Evolutionary conservation across 257 asterid species (phyloP).

Genomic region (Capsicum pubescens): DNA sequence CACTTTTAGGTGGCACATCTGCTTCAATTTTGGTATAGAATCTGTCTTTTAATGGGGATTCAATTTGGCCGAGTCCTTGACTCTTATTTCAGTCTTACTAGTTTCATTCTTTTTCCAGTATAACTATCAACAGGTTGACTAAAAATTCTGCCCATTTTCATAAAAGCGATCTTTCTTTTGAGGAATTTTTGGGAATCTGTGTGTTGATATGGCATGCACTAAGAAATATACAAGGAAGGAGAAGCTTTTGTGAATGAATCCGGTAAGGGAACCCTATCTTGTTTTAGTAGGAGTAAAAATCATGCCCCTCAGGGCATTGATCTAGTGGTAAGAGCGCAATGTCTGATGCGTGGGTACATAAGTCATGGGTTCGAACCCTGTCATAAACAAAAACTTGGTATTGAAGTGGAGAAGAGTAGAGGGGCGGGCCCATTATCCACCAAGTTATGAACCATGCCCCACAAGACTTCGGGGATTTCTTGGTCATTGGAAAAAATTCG

Average conservation of each 20-base stretch:
- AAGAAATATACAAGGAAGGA: not conserved
- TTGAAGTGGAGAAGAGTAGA: not conserved
- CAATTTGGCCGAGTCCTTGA: not conserved
- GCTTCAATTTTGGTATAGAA: conserved; percentile 92
- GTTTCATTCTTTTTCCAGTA: not conserved
- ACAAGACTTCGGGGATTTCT: not conserved
- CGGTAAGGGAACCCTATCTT: not conserved
- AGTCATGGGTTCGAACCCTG: not conserved
- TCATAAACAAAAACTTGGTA: not conserved
- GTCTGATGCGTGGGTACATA: not conserved
- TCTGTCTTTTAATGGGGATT: conserved; percentile 33
- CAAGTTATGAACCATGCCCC: not conserved
- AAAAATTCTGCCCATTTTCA: not conserved
- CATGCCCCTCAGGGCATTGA: not conserved
- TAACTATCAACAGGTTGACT: not conserved
- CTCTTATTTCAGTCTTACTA: not conserved
- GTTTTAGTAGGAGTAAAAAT: not conserved
- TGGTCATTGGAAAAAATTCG: not conserved
- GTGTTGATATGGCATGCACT: not conserved
- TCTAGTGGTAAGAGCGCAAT: not conserved
- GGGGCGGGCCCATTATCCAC: not conserved
- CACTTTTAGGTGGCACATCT: conserved; percentile 96
- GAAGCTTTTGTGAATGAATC: not conserved
- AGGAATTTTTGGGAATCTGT: conserved; percentile 15
- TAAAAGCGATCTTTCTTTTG: not conserved